A percentile compares a stretch with the other conserved stretches of the same genome.
Conservation (phyloP, 768 basidiomycete species). For the Auricularia sp. region DNA sequence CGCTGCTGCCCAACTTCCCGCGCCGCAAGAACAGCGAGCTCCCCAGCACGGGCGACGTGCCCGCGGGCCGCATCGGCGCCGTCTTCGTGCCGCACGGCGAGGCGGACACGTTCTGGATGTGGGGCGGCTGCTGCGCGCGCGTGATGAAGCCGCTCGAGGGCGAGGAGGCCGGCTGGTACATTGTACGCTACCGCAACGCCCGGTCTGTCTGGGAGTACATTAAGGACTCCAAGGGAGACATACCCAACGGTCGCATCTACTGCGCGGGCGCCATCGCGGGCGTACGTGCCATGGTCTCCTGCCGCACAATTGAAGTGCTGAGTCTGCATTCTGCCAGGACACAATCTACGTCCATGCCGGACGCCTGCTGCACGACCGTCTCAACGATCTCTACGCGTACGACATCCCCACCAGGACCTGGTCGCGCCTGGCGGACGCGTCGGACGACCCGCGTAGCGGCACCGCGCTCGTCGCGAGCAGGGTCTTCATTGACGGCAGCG, state of each 20-base stretch:
- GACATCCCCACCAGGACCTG: constrained; percentile 20
- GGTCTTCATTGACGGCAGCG: not conserved
- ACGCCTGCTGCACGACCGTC: constrained; percentile 28
- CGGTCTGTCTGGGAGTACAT: constrained; percentile 22
- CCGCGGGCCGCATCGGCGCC: constrained; percentile 19
- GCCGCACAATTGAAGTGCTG: not conserved
- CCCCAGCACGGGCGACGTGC: constrained; percentile 3
- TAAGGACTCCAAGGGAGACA: constrained; percentile 16
- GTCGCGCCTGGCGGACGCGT: constrained; percentile 25
- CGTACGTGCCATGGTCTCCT: constrained; percentile 12
- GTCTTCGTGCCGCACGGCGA: not conserved
- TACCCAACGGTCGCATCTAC: constrained; percentile 26
- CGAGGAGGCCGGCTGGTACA: constrained; percentile 23
- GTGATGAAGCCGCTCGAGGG: constrained; percentile 27
- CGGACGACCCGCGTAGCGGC: constrained; percentile 30
- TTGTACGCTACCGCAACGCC: constrained; percentile 9
- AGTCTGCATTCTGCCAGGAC: constrained; percentile 10
- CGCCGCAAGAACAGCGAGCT: constrained; percentile 3
- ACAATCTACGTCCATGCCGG: constrained; percentile 32
- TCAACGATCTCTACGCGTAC: constrained; percentile 26
- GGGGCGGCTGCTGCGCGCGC: constrained; percentile 36
- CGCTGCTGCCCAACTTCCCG: constrained; percentile 17
- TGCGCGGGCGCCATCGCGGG: constrained; percentile 22
- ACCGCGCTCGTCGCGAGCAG: constrained; percentile 25
- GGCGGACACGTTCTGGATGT: constrained; percentile 26